A percentile compares a stretch with the other conserved stretches of the same genome.
phyloP scores from a whole-genome alignment of 78 protist genomes.

The Monosiga brevicollis region DNA sequence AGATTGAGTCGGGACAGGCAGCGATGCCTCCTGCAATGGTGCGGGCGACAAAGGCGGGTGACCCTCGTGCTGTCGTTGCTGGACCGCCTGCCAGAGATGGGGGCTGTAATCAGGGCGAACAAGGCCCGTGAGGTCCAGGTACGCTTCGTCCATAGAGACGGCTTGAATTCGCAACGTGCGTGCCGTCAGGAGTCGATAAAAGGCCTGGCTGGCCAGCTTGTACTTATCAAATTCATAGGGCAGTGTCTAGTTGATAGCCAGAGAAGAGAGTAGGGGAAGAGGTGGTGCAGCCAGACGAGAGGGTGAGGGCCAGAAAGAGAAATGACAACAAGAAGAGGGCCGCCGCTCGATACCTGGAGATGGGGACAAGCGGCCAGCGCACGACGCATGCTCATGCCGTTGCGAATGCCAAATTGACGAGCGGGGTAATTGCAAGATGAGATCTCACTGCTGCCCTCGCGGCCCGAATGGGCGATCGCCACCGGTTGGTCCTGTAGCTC shows the following conservation, averaged over 20 bases:
- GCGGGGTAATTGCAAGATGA: constrained; percentile 23
- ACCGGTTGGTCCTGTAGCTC: constrained; percentile 6
- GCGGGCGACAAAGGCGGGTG: not conserved
- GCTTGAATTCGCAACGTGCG: not conserved
- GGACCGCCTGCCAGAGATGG: not conserved
- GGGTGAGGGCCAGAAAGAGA: too few relatives aligned
- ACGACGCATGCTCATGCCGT: constrained; percentile 16
- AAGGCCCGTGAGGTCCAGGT: constrained; percentile 7
- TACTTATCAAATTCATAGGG: constrained; percentile 28
- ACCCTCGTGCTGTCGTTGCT: not conserved
- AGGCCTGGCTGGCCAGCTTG: not conserved
- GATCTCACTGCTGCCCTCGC: not conserved
- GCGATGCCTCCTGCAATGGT: not conserved
- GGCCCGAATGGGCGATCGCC: constrained; percentile 1
- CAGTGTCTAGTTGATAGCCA: too few relatives aligned
- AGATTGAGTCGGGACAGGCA: not conserved
- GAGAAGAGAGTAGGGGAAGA: too few relatives aligned
- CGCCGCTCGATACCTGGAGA: too few relatives aligned
- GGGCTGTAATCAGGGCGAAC: not conserved
- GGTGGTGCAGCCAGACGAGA: too few relatives aligned
- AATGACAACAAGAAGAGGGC: too few relatives aligned
- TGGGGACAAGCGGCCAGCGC: constrained; percentile 2
- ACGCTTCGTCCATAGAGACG: constrained; percentile 26
- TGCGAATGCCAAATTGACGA: constrained; percentile 5
- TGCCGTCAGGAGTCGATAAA: not conserved